Percentiles rank a stretch among this genome's conserved stretches.
Evolutionary conservation across 176 grass and related monocot species (phyloP).

Genomic region (Eragrostis nindensis): DNA sequence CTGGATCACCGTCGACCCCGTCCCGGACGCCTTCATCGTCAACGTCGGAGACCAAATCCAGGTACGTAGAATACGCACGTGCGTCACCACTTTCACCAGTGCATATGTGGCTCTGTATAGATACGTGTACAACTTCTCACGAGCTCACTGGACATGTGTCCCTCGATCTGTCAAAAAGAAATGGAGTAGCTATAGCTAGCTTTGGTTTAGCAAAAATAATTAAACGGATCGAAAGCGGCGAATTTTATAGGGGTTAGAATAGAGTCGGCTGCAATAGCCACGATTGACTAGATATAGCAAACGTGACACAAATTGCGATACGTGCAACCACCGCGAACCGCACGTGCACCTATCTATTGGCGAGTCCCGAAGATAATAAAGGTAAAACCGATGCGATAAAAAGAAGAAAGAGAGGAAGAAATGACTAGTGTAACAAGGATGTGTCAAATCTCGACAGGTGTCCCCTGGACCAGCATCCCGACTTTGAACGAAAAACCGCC

Average conservation of each 20-base stretch:
- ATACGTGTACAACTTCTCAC: background rate
- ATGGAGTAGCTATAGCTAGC: background rate
- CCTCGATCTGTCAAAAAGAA: background rate
- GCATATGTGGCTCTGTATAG: background rate
- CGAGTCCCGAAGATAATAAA: conserved; percentile 10
- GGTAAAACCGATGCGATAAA: background rate
- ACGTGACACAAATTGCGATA: background rate
- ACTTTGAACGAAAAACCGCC: background rate
- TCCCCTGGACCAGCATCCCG: background rate
- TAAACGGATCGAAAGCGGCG: background rate
- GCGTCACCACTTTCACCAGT: too few species aligned
- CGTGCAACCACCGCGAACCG: conserved; percentile 15
- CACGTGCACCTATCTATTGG: background rate
- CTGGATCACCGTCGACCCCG: conserved; percentile 73
- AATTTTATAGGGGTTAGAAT: background rate
- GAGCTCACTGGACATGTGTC: background rate
- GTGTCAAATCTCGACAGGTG: background rate
- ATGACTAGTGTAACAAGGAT: background rate
- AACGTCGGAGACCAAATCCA: conserved; percentile 89
- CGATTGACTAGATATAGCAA: background rate
- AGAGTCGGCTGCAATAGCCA: background rate
- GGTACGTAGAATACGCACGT: conserved; percentile 41
- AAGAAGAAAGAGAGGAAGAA: background rate
- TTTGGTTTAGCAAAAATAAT: background rate
- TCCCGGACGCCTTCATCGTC: conserved; percentile 69